Conservation (phyloP, 1,284 basidiomycete genomes). For the Coniferiporia sulphurascens region DNA sequence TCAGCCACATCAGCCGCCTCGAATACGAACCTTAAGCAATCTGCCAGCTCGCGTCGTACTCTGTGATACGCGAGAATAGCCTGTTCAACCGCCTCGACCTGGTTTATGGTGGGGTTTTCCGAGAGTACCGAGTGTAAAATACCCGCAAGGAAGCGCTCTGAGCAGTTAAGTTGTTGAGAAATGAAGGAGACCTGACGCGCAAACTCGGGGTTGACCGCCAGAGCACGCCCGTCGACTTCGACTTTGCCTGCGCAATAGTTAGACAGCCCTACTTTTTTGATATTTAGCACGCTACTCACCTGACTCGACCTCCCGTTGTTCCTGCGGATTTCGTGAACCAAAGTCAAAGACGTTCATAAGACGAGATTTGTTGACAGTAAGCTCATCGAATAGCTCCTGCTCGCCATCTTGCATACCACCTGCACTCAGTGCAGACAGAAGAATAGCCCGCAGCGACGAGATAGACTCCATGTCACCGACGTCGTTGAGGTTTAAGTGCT, state of each 20-base stretch:
- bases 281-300: constrained; percentile 43
- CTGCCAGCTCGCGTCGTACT: constrained; percentile 60
- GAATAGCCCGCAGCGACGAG: constrained; percentile 35
- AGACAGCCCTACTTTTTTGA: neutral
- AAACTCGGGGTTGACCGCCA: constrained; percentile 68
- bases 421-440: constrained; percentile 36
- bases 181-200: constrained; percentile 71
- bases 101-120: constrained; percentile 56
- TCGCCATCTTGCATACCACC: constrained; percentile 47
- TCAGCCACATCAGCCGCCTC: constrained; percentile 40
- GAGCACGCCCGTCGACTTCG: constrained; percentile 50
- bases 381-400: constrained; percentile 70
- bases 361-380: constrained; percentile 58
- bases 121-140: constrained; percentile 63
- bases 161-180: constrained; percentile 69
- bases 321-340: constrained; percentile 52
- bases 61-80: constrained; percentile 64
- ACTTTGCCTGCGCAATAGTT: constrained; percentile 47
- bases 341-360: constrained; percentile 61
- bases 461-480: constrained; percentile 23
- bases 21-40: constrained; percentile 55
- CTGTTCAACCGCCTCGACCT: constrained; percentile 54
- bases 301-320: constrained; percentile 68
- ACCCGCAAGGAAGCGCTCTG: constrained; percentile 68
- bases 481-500: neutral